Evolutionary conservation across 2,329 filamentous ascomycete species (phyloP), one percentile per base, ranked within the genome.

Genomic region (Arthrobotrys musiformis): DNA sequence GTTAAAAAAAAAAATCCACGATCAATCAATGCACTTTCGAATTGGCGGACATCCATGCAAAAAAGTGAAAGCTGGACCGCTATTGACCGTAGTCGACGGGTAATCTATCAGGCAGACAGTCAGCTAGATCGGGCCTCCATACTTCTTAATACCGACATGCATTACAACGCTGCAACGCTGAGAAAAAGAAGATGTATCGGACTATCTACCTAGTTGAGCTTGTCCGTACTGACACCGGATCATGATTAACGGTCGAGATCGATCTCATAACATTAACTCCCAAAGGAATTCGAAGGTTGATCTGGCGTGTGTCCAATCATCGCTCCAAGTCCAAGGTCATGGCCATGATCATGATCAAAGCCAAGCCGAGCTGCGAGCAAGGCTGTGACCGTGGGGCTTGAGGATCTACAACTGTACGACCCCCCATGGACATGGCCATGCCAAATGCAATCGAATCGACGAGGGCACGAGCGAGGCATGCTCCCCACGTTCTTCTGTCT

Each of bases 261-360:
- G 35, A 52, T 67, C 46, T 46, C 33, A 35, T 33, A 58, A 40
- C 26, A 68, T 40, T 42, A 33, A n/a, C 24, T 17, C 50, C 35
- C 13, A n/a, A 30, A 69, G 22, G 19, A 35, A 44, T 56, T 11
- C n/a, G 33, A 67, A 28, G 46, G 40, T 11, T n/a, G n/a, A n/a
- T n/a, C n/a, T n/a, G n/a, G n/a, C n/a, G n/a, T n/a, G 24, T 66
- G 37, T 3, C 67, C 67, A 70, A 70, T 70, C 67, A 70, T 22
- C 26, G 42, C 13, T 35, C 35, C 56, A 50, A 28, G 44, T 35
- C 30, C 56, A 60, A 54, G 56, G 40, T 70, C 67, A 70, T 64
- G 67, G 58, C 37, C 67, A 42, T 19, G 40, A 19, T 63, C 67
- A n/a, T n/a, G n/a, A n/a, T n/a, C n/a, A n/a, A 17, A 62, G 35